Conservation (phyloP, 2,329 filamentous ascomycete genomes). For the Alternaria novae-zelandiae region DNA sequence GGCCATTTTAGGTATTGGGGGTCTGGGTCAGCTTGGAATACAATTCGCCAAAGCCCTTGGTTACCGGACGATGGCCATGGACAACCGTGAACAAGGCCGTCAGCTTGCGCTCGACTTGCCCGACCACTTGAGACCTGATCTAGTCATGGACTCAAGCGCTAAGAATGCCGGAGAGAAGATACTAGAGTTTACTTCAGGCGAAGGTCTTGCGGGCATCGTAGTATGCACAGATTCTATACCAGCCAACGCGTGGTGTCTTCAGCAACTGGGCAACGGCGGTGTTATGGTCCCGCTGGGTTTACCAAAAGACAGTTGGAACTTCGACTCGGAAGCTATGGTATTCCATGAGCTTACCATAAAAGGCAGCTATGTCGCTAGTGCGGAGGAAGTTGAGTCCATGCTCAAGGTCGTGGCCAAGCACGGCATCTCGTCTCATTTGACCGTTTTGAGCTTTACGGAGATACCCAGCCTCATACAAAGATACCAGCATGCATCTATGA, state of each 20-base stretch:
- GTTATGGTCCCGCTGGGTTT: constrained; percentile 34
- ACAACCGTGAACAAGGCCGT: constrained; percentile 32
- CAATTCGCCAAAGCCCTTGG: constrained; percentile 65
- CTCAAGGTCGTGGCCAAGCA: constrained; percentile 28
- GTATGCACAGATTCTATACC: constrained; percentile 34
- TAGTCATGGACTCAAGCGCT: constrained; percentile 23
- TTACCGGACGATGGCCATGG: constrained; percentile 29
- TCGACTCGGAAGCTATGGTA: constrained; percentile 32
- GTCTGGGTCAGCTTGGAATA: constrained; percentile 76
- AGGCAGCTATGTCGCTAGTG: constrained; percentile 35
- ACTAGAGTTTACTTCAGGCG: constrained; percentile 21
- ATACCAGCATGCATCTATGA: constrained; percentile 29
- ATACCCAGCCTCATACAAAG: constrained; percentile 27
- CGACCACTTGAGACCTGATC: constrained; percentile 24
- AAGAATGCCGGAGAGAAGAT: constrained; percentile 21
- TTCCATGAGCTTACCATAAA: constrained; percentile 33
- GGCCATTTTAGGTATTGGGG: constrained; percentile 82
- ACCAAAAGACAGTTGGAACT: constrained; percentile 32
- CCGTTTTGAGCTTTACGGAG: constrained; percentile 26
- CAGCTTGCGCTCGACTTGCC: constrained; percentile 25
- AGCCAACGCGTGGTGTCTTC: constrained; percentile 33
- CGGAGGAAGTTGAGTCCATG: constrained; percentile 33
- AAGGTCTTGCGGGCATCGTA: constrained; percentile 34
- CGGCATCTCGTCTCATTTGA: constrained; percentile 29
- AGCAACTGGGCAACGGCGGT: constrained; percentile 28